Evolutionary conservation across 306 rosid species (phyloP), one percentile per base, ranked within the genome.

Genomic region (Senna siamea): DNA sequence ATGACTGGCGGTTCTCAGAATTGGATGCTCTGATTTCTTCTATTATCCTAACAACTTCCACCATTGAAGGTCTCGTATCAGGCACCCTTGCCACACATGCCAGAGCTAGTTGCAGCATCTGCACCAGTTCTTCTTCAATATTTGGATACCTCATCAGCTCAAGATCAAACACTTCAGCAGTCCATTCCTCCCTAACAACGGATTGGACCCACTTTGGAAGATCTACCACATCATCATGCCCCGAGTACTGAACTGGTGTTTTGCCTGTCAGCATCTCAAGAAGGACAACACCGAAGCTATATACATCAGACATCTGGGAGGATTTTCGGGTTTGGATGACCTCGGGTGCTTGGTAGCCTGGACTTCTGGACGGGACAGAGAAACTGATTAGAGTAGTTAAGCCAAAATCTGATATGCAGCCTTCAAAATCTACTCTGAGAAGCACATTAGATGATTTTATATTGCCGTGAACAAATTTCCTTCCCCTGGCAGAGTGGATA

Each of bases 201-300:
- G 96, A 89, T 43, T 87, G 92, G 0, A 89, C 96, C 98, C 98
- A 94, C 70, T 85, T 91, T 23, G 98, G 97, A 75, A 94, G 98
- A 78, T 94, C 96, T 59, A 75, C 78, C 56, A 81, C 76, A 22
- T 89, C 93, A 17, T 88, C 98, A 19, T 82, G 87, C 17, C 94
- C 93, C 10, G 94, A 87, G 23, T 88, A 79, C 60, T 85, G 94
- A 34, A 83, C 83, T 37, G 96, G 97, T 51, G 91, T 82, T 71
- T 91, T 91, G 10, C 96, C 96, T 0, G 97, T 91, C 76, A 94
- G 80, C 92, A 85, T 91, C 87, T 94, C 98, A 2, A 94, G 94
- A 72, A 94, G 92, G 79, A 91, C 76, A 23, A 94, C 90, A 5
- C 98, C 98, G 26, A 91, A 94, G 70, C 96, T 88, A 76, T 88